These are phyloP conservation scores for Chlorella sp. DNA, from an alignment of 139 green algal genomes.

Conservation along the genomic window DNA sequence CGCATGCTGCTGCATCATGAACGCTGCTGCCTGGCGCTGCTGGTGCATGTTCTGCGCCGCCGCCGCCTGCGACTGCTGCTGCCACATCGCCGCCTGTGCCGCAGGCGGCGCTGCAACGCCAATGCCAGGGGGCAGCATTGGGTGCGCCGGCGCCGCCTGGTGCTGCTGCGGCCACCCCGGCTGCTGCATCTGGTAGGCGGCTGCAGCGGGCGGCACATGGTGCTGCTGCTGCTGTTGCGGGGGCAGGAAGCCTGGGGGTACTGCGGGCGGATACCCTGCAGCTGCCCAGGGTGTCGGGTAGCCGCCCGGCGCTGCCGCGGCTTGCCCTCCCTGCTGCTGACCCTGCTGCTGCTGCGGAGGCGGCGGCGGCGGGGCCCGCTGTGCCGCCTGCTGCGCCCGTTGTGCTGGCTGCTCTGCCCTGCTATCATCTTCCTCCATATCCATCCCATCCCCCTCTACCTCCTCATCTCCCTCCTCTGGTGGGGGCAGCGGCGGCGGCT, in stretches of 20 bases:
- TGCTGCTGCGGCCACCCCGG: background rate
- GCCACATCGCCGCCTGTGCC: background rate
- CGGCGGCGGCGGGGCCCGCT: background rate
- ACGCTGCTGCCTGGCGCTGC: background rate
- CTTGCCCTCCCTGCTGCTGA: background rate
- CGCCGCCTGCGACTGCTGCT: slow-evolving; percentile 1
- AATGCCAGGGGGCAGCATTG: background rate
- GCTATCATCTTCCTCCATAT: background rate
- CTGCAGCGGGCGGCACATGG: background rate
- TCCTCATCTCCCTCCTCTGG: background rate
- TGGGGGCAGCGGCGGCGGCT: background rate
- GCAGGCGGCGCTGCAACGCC: background rate
- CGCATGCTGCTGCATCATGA: slow-evolving; percentile 5
- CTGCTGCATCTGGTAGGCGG: background rate
- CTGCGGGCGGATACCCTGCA: background rate
- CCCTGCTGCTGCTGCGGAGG: background rate
- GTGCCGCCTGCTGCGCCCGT: background rate
- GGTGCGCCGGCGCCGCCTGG: background rate
- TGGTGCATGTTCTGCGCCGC: background rate
- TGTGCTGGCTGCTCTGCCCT: background rate
- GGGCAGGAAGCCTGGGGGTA: background rate
- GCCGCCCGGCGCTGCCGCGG: background rate
- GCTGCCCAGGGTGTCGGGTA: background rate
- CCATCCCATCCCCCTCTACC: background rate
- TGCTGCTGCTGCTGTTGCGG: background rate